Evolutionary conservation across 2,329 filamentous ascomycete genomes (phyloP).

Genomic region (Trichoderma arundinaceum): DNA sequence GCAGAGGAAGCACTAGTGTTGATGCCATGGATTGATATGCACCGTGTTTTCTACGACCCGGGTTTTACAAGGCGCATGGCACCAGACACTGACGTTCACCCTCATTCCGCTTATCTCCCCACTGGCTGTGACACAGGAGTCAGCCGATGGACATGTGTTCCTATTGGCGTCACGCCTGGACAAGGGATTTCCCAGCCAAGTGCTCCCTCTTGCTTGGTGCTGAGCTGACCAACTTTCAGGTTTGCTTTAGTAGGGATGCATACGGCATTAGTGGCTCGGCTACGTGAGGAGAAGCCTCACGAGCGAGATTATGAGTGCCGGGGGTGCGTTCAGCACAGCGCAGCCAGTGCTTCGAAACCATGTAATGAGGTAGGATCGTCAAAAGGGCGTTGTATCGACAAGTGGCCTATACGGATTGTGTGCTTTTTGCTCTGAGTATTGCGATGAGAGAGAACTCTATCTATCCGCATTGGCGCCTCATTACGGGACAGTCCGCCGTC

Average conservation of each 20-base stretch:
- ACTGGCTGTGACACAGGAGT: neutral
- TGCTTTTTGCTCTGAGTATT: neutral
- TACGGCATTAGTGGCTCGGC: constrained; percentile 24
- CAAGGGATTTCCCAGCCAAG: constrained; percentile 6
- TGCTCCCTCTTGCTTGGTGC: constrained; percentile 4
- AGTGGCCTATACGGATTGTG: neutral
- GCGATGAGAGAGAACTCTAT: neutral
- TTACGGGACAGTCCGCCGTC: neutral
- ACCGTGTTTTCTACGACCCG: neutral
- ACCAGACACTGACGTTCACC: neutral
- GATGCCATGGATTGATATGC: neutral
- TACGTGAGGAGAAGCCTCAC: constrained; percentile 4
- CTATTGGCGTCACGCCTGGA: neutral
- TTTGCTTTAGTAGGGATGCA: neutral
- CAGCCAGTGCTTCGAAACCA: neutral
- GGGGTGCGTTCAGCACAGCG: neutral
- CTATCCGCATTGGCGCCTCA: neutral
- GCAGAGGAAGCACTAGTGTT: neutral
- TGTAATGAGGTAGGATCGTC: constrained; percentile 5
- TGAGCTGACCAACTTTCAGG: constrained; percentile 22
- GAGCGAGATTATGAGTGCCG: constrained; percentile 19
- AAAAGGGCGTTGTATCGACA: neutral
- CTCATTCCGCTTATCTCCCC: constrained; percentile 10
- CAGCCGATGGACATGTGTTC: constrained; percentile 21
- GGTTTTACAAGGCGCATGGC: neutral